Percentiles rank a stretch among this genome's conserved stretches.
These are phyloP conservation scores for Corinectria fuckeliana DNA, from an alignment of 2,329 filamentous ascomycete species.

Conservation along the genomic window DNA sequence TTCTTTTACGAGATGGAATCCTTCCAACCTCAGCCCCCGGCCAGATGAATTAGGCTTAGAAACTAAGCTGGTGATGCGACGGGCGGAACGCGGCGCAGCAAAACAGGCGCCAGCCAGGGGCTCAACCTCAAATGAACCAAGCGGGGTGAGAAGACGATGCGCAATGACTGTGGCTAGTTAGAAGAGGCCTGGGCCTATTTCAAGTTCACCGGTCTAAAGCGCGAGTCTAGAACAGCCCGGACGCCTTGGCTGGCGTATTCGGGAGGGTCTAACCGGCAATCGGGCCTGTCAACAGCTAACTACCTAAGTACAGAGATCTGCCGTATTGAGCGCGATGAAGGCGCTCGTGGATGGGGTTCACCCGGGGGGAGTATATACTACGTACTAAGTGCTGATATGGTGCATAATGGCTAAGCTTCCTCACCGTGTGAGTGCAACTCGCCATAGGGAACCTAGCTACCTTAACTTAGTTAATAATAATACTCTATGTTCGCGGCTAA, in stretches of 20 bases:
- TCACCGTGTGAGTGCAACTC: no score
- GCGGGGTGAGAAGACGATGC: background rate
- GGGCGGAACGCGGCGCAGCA: background rate
- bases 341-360: no score
- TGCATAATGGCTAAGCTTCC: no score
- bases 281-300: background rate
- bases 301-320: background rate
- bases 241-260: background rate
- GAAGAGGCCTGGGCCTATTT: background rate
- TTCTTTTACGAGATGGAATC: background rate
- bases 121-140: background rate
- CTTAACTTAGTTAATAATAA: no score
- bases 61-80: background rate
- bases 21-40: background rate
- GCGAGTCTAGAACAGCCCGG: background rate
- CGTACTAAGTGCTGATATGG: no score
- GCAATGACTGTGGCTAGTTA: background rate
- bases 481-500: background rate
- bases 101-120: background rate
- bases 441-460: no score
- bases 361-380: no score
- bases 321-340: no score
- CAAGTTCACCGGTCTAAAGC: background rate
- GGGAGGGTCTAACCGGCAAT: background rate
- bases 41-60: background rate